phyloP scores from a whole-genome alignment of 495 filamentous ascomycete genomes.

The Lophiostoma macrostomum region DNA sequence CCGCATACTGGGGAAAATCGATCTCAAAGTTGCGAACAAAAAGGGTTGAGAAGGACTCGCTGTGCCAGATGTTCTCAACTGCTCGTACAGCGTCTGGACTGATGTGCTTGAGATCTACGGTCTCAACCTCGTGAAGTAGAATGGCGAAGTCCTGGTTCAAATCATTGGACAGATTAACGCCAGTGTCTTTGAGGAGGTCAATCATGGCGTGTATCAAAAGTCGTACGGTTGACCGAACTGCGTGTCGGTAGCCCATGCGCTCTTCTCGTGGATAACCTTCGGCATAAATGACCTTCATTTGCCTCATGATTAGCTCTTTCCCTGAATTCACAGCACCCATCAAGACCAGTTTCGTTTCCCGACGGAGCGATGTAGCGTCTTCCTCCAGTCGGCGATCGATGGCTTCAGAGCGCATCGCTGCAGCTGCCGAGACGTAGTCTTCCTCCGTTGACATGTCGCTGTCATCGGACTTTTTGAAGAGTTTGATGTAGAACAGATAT shows the following conservation, averaged over 20 bases:
- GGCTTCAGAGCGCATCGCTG: slow-evolving; percentile 25
- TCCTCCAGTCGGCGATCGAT: slow-evolving; percentile 24
- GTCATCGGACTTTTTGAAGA: slow-evolving; percentile 4
- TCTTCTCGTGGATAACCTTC: slow-evolving; percentile 25
- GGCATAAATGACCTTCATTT: slow-evolving; percentile 26
- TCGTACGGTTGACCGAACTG: slow-evolving; percentile 20
- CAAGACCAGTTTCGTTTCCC: slow-evolving; percentile 29
- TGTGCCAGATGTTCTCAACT: slow-evolving; percentile 24
- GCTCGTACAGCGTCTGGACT: slow-evolving; percentile 19
- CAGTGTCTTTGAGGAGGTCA: slow-evolving; percentile 26
- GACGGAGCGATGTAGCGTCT: slow-evolving; percentile 18
- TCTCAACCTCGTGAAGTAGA: slow-evolving; percentile 27
- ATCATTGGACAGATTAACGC: slow-evolving; percentile 10
- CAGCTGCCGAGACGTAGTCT: slow-evolving; percentile 25
- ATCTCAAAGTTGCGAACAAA: slow-evolving; percentile 30
- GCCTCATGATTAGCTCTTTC: slow-evolving; percentile 30
- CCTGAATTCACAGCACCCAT: slow-evolving; percentile 17
- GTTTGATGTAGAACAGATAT: slow-evolving; percentile 23
- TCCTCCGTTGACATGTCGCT: slow-evolving; percentile 9
- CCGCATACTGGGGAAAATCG: slow-evolving; percentile 27
- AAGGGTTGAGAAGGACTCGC: slow-evolving; percentile 16
- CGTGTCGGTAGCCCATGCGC: slow-evolving; percentile 10
- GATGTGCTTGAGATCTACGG: slow-evolving; percentile 7
- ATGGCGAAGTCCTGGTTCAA: slow-evolving; percentile 26
- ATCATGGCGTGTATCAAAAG: slow-evolving; percentile 29